Percentiles rank a stretch among this genome's conserved stretches.
Evolutionary conservation across 495 filamentous ascomycete species (phyloP).

Genomic region (Zalerion maritima): DNA sequence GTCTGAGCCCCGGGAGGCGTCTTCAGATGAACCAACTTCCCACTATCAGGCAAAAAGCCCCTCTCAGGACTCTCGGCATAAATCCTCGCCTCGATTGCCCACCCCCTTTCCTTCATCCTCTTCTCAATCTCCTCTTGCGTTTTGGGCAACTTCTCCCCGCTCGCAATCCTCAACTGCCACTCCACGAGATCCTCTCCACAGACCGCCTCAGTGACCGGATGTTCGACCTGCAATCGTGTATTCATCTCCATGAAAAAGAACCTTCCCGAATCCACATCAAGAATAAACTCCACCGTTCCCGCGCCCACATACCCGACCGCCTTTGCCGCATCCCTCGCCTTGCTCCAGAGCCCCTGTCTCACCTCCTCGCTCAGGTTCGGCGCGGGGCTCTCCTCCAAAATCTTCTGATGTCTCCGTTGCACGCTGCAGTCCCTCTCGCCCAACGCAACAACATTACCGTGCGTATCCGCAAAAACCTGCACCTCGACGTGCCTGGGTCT

Average conservation of each 20-base stretch:
- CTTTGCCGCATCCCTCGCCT: slow-evolving; percentile 74
- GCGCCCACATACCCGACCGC: slow-evolving; percentile 93
- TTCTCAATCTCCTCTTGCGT: slow-evolving; percentile 71
- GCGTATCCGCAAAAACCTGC: slow-evolving; percentile 87
- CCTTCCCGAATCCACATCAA: slow-evolving; percentile 83
- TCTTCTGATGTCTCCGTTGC: slow-evolving; percentile 88
- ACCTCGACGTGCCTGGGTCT: slow-evolving; percentile 95
- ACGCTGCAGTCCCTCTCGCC: slow-evolving; percentile 82
- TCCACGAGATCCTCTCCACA: slow-evolving; percentile 89
- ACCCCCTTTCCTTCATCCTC: slow-evolving; percentile 58
- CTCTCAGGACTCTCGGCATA: slow-evolving; percentile 88
- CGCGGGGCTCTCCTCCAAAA: slow-evolving; percentile 90
- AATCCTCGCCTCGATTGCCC: slow-evolving; percentile 89
- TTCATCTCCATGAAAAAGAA: slow-evolving; percentile 99
- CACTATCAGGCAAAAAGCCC: slow-evolving; percentile 88
- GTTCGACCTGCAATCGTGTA: slow-evolving; percentile 89
- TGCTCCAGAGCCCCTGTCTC: slow-evolving; percentile 82
- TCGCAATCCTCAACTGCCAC: slow-evolving; percentile 91
- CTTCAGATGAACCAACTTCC: slow-evolving; percentile 67
- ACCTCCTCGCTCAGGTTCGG: slow-evolving; percentile 67
- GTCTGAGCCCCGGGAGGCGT: too few relatives aligned
- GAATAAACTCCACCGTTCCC: slow-evolving; percentile 96
- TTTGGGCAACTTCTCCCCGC: slow-evolving; percentile 72
- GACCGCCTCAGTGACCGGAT: slow-evolving; percentile 94
- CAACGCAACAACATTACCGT: slow-evolving; percentile 70